Evolutionary conservation across 768 basidiomycete species (phyloP), one percentile per base, ranked within the genome.

Genomic region (Boletus rubroflammeus): DNA sequence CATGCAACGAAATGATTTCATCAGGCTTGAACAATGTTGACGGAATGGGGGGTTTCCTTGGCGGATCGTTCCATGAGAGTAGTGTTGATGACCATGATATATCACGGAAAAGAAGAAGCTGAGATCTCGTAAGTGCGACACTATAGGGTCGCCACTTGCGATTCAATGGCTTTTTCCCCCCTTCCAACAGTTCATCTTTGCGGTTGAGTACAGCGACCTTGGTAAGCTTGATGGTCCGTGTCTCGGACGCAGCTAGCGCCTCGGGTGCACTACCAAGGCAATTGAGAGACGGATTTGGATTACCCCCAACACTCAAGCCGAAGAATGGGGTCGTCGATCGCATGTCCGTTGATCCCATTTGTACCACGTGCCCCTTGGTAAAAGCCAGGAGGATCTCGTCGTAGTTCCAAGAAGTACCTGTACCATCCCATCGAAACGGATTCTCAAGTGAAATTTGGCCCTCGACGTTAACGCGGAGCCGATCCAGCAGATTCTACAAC

Each of bases 111-210:
- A 98, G 88, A 42, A 98, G 78, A 5, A 99, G 76, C 63, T 98
- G 96, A 5, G 93, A 94, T 25, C 84, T 87, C 4, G 93, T 94
- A 52, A 99, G 76, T 47, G 95, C 77, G 9, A 93, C 89, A 57
- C 83, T 86, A 80, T 86, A 95, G 11, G 82, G 72, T 62, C 80
- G 86, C 97, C 97, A 98, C 73, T 94, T 98, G 46, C 92, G 80
- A 63, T 80, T 86, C 43, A 75, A 72, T 1, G 85, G 75, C 62
- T 85, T 92, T 71, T 81, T 90, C 13, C 92, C 90, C 4, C 88
- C 84, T 58, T 90, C 88, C 7, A 81, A 58, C 1, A 82, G 64
- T 58, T 94, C 93, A 53, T 89, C 88, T 72, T 94, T 97, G 53
- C 93, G 80, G 56, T 81, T 82, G 53, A 99, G 76, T 26, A 88